Percentiles rank a stretch among this genome's conserved stretches.
Conservation (phyloP, 108 stramenopile species). For the Nannochloropsis salina region DNA sequence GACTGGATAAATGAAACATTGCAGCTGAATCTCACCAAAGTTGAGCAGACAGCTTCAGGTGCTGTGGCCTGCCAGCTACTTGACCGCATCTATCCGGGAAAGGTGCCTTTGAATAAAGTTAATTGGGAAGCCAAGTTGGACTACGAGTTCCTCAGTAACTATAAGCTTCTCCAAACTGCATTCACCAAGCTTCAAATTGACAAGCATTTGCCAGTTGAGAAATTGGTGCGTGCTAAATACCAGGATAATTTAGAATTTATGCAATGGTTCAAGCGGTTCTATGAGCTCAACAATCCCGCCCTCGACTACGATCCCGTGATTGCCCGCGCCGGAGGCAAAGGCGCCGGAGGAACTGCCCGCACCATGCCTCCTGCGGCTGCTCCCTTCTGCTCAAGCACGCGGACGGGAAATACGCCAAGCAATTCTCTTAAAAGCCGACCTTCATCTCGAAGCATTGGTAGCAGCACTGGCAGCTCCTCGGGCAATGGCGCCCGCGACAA, state of each 20-base stretch:
- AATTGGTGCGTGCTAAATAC: slow-evolving; percentile 82
- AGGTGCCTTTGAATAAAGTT: slow-evolving; percentile 78
- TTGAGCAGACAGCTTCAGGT: slow-evolving; percentile 92
- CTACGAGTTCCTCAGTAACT: slow-evolving; percentile 85
- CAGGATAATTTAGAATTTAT: slow-evolving; percentile 98
- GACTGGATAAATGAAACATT: slow-evolving; percentile 88
- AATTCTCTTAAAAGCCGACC: slow-evolving; percentile 14
- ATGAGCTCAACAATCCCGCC: slow-evolving; percentile 61
- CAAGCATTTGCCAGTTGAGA: slow-evolving; percentile 69
- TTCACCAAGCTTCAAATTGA: slow-evolving; percentile 75
- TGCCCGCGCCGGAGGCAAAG: slow-evolving; percentile 77
- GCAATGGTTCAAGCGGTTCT: slow-evolving; percentile 90
- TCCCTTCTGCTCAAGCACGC: slow-evolving; percentile 44
- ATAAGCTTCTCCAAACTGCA: slow-evolving; percentile 91
- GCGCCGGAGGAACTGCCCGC: slow-evolving; percentile 39
- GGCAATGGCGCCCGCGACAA: background rate
- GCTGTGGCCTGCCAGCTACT: slow-evolving; percentile 93
- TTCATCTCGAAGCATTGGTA: background rate
- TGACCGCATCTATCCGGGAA: slow-evolving; percentile 82
- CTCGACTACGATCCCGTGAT: slow-evolving; percentile 82
- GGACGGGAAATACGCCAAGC: slow-evolving; percentile 42
- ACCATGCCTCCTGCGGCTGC: background rate
- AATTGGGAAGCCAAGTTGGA: slow-evolving; percentile 83
- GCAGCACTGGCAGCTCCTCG: background rate
- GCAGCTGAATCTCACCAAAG: slow-evolving; percentile 76